Evolutionary conservation across 768 basidiomycete species (phyloP), one percentile per base, ranked within the genome.

Genomic region (Kwoniella sp.): DNA sequence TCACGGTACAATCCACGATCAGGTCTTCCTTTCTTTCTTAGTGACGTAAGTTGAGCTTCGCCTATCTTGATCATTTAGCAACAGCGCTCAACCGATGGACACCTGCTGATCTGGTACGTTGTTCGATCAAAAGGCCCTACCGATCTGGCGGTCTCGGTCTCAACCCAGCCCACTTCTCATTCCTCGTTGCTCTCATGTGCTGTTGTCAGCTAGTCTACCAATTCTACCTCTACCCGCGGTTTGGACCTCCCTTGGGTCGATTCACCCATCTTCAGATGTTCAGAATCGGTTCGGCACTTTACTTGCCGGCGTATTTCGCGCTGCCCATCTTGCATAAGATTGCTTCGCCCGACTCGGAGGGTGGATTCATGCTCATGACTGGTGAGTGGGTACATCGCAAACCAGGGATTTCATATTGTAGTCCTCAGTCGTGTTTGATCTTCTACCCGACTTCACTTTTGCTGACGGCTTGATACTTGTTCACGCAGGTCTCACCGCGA

Each of bases 171-270:
- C 87, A 96, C 80, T 99, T 94, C 80, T 91, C 94, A 1, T 88
- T 92, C 77, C 85, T 97, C 19, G 93, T 82, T 49, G 78, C 80
- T 9, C 89, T 95, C 60, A 95, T 96, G 93, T 94, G 91, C 79
- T 83, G 92, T n/a, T 90, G 88, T 65, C 92, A 94, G 79, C 90
- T 96, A 55, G 86, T 88, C 37, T 95, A 93, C 76, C 93, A 82
- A 64, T 83, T 82, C 74, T 73, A 73, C 61, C 74, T 81, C 29
- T 83, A 82, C 58, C 81, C 80, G 0, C 58, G 74, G 21, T 66
- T 82, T 7, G 80, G 77, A 1, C 81, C 82, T 0, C 82, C 82
- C 5, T 68, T 78, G 2, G 82, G 82, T 0, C 71, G 68, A 13
- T 74, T 82, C 63, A 67, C 65, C 19, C 81, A 82, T 64, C 59